Percentiles rank a stretch among this genome's conserved stretches.
Evolutionary conservation across 2,329 filamentous ascomycete species (phyloP).

Genomic region (Lecanoromycetidae sp.): DNA sequence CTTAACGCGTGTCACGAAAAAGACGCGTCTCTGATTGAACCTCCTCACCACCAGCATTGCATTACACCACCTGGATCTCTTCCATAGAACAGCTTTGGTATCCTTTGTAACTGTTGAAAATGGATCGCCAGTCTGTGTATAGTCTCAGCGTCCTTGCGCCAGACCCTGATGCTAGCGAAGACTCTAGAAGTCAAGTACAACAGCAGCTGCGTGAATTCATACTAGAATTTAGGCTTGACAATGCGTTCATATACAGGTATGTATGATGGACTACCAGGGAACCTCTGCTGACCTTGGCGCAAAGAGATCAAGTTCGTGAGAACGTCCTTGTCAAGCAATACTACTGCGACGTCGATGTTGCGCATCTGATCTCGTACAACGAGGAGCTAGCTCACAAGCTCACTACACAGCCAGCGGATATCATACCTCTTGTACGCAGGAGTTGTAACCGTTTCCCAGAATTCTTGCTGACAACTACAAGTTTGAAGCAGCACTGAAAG

Average conservation of each 20-base stretch:
- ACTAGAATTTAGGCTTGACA: constrained; percentile 85
- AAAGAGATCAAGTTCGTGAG: constrained; percentile 83
- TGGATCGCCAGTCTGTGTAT: constrained; percentile 85
- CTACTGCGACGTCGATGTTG: constrained; percentile 92
- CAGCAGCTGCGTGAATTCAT: constrained; percentile 79
- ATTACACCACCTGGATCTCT: too few relatives aligned
- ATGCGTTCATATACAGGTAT: constrained; percentile 86
- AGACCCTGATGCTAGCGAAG: constrained; percentile 52
- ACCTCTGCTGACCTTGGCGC: constrained; percentile 14
- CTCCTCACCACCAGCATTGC: too few relatives aligned
- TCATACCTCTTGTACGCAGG: constrained; percentile 70
- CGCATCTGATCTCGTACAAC: constrained; percentile 89
- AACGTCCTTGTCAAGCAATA: constrained; percentile 91
- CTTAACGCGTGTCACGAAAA: too few relatives aligned
- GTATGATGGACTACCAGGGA: constrained; percentile 10
- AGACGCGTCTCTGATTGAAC: too few relatives aligned
- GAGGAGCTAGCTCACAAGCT: constrained; percentile 87
- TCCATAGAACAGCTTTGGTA: too few relatives aligned
- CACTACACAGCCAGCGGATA: constrained; percentile 77
- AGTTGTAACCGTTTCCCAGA: neutral
- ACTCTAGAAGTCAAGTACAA: constrained; percentile 61
- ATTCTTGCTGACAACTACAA: constrained; percentile 27
- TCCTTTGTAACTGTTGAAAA: too few relatives aligned
- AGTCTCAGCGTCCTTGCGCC: constrained; percentile 68
- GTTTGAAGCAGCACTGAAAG: constrained; percentile 84